Evolutionary conservation across 2,329 filamentous ascomycete species (phyloP).

Genomic region (Dothistroma pini): DNA sequence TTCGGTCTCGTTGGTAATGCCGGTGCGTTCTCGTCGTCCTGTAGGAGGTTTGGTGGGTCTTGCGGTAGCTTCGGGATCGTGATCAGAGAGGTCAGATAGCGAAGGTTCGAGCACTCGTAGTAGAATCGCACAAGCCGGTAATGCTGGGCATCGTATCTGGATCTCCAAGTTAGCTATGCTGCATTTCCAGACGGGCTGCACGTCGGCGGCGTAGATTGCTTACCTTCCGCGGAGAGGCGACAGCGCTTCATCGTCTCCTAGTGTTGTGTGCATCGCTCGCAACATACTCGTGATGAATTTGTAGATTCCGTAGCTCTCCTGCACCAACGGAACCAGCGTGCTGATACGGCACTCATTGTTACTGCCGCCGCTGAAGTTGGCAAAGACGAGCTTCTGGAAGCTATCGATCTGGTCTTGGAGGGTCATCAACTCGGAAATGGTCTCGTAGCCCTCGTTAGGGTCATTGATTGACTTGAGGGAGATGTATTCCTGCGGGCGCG

Average conservation of each 20-base stretch:
- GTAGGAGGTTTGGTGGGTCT: conserved; percentile 83
- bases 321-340: conserved; percentile 84
- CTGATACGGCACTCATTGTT: conserved; percentile 98
- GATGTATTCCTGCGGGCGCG: conserved; percentile 67
- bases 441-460: conserved; percentile 95
- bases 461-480: conserved; percentile 98
- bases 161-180: background rate
- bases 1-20: conserved; percentile 73
- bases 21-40: conserved; percentile 73
- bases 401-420: conserved; percentile 97
- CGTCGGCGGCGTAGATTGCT: background rate
- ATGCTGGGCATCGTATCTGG: conserved; percentile 86
- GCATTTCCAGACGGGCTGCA: background rate
- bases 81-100: conserved; percentile 93
- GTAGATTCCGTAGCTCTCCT: conserved; percentile 99
- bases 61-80: conserved; percentile 94
- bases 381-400: conserved; percentile 98
- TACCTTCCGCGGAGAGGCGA: conserved; percentile 70
- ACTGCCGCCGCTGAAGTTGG: conserved; percentile 83
- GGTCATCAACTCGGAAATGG: conserved; percentile 92
- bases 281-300: conserved; percentile 99
- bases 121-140: conserved; percentile 97
- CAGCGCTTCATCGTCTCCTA: conserved; percentile 88
- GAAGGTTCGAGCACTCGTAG: conserved; percentile 96
- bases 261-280: conserved; percentile 86